Percentiles rank a stretch among this genome's conserved stretches.
These are phyloP conservation scores for Diatrype stigma DNA, from an alignment of 2,329 filamentous ascomycete species.

Conservation along the genomic window DNA sequence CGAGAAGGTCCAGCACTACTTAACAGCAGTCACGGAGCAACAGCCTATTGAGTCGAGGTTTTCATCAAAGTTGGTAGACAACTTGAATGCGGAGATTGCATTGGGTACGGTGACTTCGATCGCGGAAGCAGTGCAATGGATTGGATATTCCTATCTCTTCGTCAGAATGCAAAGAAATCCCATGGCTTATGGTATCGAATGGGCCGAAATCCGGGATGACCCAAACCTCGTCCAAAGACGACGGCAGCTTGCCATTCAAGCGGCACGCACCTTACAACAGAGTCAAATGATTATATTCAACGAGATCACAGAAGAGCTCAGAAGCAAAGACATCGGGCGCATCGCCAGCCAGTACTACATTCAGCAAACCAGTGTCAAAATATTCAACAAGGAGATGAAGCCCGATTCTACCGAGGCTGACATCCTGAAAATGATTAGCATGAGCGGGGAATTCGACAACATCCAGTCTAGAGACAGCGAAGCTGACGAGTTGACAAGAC, in stretches of 20 bases:
- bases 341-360: constrained; percentile 99
- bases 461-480: constrained; percentile 90
- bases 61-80: constrained; percentile 89
- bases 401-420: constrained; percentile 84
- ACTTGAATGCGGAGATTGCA: constrained; percentile 91
- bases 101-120: constrained; percentile 94
- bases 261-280: constrained; percentile 79
- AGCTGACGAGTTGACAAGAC: constrained; percentile 73
- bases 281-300: constrained; percentile 99
- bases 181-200: constrained; percentile 90
- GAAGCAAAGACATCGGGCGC: constrained; percentile 89
- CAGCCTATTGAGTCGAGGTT: constrained; percentile 97
- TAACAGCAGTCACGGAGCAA: constrained; percentile 90
- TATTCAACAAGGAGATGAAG: constrained; percentile 95
- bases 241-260: constrained; percentile 81
- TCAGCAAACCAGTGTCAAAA: constrained; percentile 84
- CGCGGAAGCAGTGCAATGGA: constrained; percentile 90
- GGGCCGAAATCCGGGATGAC: constrained; percentile 84
- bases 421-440: constrained; percentile 91
- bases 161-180: constrained; percentile 94
- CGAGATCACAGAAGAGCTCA: constrained; percentile 85
- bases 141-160: constrained; percentile 96
- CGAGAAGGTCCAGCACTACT: constrained; percentile 88
- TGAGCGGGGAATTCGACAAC: constrained; percentile 97
- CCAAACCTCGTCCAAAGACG: constrained; percentile 82